Evolutionary conservation across 495 filamentous ascomycete genomes (phyloP).

Genomic region (Daldinia decipiens): DNA sequence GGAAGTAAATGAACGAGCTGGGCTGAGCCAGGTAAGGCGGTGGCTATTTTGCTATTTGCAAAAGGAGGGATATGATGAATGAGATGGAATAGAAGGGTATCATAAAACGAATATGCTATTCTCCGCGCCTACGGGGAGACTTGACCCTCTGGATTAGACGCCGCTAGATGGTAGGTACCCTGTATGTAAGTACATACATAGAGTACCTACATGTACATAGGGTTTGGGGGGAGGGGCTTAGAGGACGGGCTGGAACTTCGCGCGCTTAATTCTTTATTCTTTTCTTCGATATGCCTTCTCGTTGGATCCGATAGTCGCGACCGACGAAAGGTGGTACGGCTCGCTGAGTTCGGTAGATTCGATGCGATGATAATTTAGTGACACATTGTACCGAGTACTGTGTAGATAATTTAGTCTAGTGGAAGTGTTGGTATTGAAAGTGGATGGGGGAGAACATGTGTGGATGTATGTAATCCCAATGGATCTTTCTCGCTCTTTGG

Average conservation of each 20-base stretch:
- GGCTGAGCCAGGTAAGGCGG: constrained; percentile 4
- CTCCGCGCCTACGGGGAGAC: neutral
- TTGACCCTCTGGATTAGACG: neutral
- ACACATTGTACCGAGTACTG: constrained; percentile 34
- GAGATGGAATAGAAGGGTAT: neutral
- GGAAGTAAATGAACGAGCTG: neutral
- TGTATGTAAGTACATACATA: neutral
- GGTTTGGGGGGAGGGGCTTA: neutral
- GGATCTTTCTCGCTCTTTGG: neutral
- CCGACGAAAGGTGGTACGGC: neutral
- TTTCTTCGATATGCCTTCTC: neutral
- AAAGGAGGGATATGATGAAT: neutral
- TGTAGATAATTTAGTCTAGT: constrained; percentile 3
- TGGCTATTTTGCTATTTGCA: constrained; percentile 1
- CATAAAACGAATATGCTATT: constrained; percentile 1
- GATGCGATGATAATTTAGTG: constrained; percentile 31
- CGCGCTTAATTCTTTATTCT: constrained; percentile 1
- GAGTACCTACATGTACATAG: no score
- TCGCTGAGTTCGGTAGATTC: constrained; percentile 18
- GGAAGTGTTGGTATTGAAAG: neutral
- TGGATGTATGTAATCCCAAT: neutral
- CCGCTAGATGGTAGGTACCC: neutral
- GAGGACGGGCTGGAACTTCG: neutral
- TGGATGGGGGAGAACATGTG: neutral
- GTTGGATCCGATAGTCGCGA: neutral